These are phyloP conservation scores for Hypoxylon intermedium DNA, from an alignment of 495 filamentous ascomycete species.

Conservation along the genomic window DNA sequence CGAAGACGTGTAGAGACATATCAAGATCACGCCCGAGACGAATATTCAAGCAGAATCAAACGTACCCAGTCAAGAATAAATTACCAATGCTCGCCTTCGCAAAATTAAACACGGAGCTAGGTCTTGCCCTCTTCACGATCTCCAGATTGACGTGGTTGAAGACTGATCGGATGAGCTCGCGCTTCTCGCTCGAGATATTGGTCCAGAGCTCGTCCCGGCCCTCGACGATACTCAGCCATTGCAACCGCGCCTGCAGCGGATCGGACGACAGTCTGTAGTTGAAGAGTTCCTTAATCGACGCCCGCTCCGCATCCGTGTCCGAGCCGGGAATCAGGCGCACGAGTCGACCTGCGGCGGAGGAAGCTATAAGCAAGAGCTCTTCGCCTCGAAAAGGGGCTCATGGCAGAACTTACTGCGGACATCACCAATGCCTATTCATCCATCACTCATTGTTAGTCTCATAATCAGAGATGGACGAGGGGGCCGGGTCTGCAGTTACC, in stretches of 20 bases:
- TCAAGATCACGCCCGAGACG: neutral
- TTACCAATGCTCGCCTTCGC: conserved; percentile 90
- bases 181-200: conserved; percentile 79
- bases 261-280: conserved; percentile 79
- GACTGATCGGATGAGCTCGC: conserved; percentile 89
- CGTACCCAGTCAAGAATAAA: conserved; percentile 78
- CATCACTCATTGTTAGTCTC: neutral
- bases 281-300: conserved; percentile 79
- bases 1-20: neutral
- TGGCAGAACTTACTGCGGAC: conserved; percentile 71
- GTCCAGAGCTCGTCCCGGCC: conserved; percentile 77
- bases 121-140: conserved; percentile 84
- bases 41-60: neutral
- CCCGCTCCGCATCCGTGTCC: conserved; percentile 67
- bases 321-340: conserved; percentile 83
- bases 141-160: conserved; percentile 88
- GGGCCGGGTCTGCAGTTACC: conserved; percentile 37
- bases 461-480: neutral
- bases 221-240: conserved; percentile 93
- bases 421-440: conserved; percentile 76
- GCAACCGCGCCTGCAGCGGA: conserved; percentile 58
- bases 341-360: conserved; percentile 68
- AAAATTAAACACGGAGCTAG: conserved; percentile 84
- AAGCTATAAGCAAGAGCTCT: neutral
- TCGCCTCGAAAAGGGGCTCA: neutral